Base-by-base conservation (phyloP, 257 asterid species). In the Gardenia jasminoides region DNA sequence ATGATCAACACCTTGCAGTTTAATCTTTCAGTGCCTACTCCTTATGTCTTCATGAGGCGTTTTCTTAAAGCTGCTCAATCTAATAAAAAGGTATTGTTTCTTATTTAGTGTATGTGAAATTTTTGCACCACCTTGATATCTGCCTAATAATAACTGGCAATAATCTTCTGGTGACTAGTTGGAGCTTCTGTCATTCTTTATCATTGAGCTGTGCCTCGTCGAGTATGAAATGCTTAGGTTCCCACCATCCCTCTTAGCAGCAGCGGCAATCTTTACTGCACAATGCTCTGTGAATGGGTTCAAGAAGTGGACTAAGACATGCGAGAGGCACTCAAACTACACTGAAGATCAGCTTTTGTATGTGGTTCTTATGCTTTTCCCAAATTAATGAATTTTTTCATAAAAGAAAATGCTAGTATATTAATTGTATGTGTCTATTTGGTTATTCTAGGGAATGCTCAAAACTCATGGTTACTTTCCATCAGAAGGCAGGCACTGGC, bases 221-320 rank as follows among this genome's bases (percentile, higher is more conserved):
- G 97, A 93, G 75, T 92, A 88, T 33, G 95, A 89, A 77, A 93
- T 92, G 97, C 93, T 96, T 26, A 83, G 80, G 44, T 96, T 87
- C 89, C 88, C 88, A 26, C 98, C 98, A 33, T 96, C 99, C 6
- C 68, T 89, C 47, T 70, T 96, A 77, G 99, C 99, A 24, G 98
- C 98, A 16, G 98, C 97, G 41, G 98, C 99, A 3, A 81, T 96
- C 72, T 96, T 87, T 56, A 92, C 99, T 8, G 97, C 98, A 1
- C 91, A 92, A 44, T 89, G 92, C 73, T 82, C 91, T 43, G 82
- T 93, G 67, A 79, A 48, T 41, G 95, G 97, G 16, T 36, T 59
- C 31, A 87, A 69, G 83, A 78, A 84, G 71, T 96, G 99, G 99
- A 89, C 85, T 77, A 88, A 81, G 85, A 89, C 97, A 22, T 76